Percentiles rank a stretch among this genome's conserved stretches.
Evolutionary conservation across 768 basidiomycete genomes (phyloP).

Genomic region (Podaxis sp.): DNA sequence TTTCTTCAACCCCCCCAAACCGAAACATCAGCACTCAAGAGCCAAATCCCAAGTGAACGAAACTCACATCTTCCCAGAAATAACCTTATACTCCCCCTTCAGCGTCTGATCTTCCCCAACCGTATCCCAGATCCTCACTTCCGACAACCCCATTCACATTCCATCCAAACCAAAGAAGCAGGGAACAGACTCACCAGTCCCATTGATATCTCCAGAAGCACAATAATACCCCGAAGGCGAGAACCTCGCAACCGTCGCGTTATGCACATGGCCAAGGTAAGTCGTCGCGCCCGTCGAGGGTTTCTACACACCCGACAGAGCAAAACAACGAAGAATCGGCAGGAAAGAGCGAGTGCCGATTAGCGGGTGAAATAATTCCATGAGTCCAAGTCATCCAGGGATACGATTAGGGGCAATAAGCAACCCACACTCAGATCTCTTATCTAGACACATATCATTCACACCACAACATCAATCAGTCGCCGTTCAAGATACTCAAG

Average conservation of each 20-base stretch:
- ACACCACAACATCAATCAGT: background rate
- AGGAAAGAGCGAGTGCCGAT: background rate
- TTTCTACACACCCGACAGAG: background rate
- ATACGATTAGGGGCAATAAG: background rate
- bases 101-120: slow-evolving; percentile 79
- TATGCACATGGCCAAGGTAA: slow-evolving; percentile 79
- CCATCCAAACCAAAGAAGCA: background rate
- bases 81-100: slow-evolving; percentile 75
- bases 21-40: background rate
- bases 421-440: slow-evolving; percentile 73
- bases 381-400: background rate
- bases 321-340: background rate
- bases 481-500: background rate
- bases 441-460: slow-evolving; percentile 41
- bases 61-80: slow-evolving; percentile 70
- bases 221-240: slow-evolving; percentile 95
- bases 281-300: slow-evolving; percentile 45
- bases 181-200: slow-evolving; percentile 54
- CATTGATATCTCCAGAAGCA: slow-evolving; percentile 81
- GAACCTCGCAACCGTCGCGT: slow-evolving; percentile 84
- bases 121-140: slow-evolving; percentile 91
- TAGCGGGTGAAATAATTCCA: background rate
- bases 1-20: slow-evolving; percentile 44
- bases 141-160: background rate
- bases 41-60: background rate